Evolutionary conservation across 441 rosid species (phyloP).

Genomic region (Pelargonium australe): DNA sequence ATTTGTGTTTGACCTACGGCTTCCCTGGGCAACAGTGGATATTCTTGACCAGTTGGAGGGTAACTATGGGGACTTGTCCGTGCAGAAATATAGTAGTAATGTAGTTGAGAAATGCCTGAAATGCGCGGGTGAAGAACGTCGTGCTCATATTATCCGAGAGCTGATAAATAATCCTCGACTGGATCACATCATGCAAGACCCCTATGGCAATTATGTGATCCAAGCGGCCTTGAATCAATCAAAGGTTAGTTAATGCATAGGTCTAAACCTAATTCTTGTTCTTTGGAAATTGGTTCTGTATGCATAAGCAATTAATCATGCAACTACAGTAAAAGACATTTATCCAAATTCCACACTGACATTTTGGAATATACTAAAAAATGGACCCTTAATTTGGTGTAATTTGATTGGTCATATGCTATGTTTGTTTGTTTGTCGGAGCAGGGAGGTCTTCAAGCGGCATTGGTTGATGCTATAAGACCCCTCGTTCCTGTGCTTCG

Average conservation of each 20-base stretch:
- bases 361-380: too few species aligned
- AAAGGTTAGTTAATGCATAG: slow-evolving; percentile 37
- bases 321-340: too few species aligned
- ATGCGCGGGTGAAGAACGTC: slow-evolving; percentile 47
- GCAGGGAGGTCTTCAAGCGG: slow-evolving; percentile 56
- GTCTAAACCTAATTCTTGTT: neutral
- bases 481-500: slow-evolving; percentile 52
- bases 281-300: too few species aligned
- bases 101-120: slow-evolving; percentile 79
- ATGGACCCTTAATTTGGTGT: too few species aligned
- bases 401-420: neutral
- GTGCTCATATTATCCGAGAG: slow-evolving; percentile 43
- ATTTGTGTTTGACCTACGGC: slow-evolving; percentile 57
- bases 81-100: slow-evolving; percentile 86
- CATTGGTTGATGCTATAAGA: slow-evolving; percentile 61
- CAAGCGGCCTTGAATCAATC: slow-evolving; percentile 71
- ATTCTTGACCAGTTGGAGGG: slow-evolving; percentile 64
- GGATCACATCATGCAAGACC: slow-evolving; percentile 80
- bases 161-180: slow-evolving; percentile 47
- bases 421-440: slow-evolving; percentile 14
- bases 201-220: slow-evolving; percentile 73
- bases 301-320: too few species aligned
- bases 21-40: slow-evolving; percentile 50
- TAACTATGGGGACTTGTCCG: slow-evolving; percentile 56
- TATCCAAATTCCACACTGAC: too few species aligned